A percentile compares a stretch with the other conserved stretches of the same genome.
Evolutionary conservation across 225 moss, liverwort and hornwort species (phyloP).

Genomic region (Anthoceros angustus): DNA sequence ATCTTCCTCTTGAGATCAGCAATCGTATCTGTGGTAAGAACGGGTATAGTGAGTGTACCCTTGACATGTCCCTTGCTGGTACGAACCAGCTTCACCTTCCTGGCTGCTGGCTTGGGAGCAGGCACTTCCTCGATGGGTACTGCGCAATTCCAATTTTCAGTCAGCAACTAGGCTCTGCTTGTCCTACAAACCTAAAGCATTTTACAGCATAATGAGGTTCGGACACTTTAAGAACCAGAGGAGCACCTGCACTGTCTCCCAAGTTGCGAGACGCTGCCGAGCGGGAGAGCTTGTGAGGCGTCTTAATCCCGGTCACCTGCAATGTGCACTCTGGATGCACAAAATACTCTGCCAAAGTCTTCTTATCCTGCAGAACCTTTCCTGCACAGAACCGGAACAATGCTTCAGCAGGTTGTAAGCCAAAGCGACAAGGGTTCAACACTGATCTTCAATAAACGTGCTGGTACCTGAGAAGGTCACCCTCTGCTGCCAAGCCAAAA

Average conservation of each 20-base stretch:
- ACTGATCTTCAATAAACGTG: neutral
- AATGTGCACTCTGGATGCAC: constrained; percentile 62
- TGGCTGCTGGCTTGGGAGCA: constrained; percentile 34
- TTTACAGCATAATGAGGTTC: too few relatives aligned
- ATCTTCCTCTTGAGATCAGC: constrained; percentile 80
- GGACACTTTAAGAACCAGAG: too few relatives aligned
- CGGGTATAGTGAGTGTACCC: constrained; percentile 71
- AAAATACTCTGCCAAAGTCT: constrained; percentile 53
- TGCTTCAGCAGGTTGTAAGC: neutral
- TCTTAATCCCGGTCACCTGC: constrained; percentile 52
- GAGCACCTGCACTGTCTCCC: constrained; percentile 43
- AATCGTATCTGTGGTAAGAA: constrained; percentile 63
- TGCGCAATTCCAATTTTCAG: too few relatives aligned
- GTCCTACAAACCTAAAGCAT: too few relatives aligned
- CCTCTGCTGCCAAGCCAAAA: constrained; percentile 63
- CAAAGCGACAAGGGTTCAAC: neutral
- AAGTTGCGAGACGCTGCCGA: constrained; percentile 12
- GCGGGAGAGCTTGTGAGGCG: constrained; percentile 26
- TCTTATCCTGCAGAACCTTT: constrained; percentile 65
- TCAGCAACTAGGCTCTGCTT: too few relatives aligned
- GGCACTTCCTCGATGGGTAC: constrained; percentile 7
- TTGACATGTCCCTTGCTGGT: constrained; percentile 59
- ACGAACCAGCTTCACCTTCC: constrained; percentile 65
- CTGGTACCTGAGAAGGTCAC: constrained; percentile 59
- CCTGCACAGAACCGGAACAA: constrained; percentile 22